Conservation (phyloP, 2,329 filamentous ascomycete genomes). For the Thielaviopsis punctulata region DNA sequence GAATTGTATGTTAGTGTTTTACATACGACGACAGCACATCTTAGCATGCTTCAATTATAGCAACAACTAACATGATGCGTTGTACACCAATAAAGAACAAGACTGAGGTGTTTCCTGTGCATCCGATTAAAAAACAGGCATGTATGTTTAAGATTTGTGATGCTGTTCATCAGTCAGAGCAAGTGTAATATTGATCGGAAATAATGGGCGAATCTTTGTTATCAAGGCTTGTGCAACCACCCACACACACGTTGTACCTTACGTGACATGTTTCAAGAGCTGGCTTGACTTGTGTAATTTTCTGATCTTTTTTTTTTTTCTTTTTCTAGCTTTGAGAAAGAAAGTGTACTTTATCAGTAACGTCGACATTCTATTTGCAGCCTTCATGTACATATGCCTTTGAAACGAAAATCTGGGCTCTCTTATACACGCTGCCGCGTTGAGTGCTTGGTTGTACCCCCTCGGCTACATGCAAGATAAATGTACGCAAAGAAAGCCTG, state of each 20-base stretch:
- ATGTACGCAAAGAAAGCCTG: background rate
- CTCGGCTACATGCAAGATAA: background rate
- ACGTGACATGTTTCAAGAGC: background rate
- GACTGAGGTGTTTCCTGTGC: background rate
- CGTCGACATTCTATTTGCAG: background rate
- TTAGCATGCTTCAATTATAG: background rate
- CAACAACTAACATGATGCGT: background rate
- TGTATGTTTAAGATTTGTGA: background rate
- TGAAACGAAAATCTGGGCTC: background rate
- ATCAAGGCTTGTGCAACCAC: background rate
- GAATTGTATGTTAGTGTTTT: too few relatives aligned
- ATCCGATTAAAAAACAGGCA: background rate
- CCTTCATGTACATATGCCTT: background rate
- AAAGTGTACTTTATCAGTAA: background rate
- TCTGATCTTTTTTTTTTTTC: background rate
- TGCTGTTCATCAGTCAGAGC: background rate
- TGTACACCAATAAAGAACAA: background rate
- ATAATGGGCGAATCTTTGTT: background rate
- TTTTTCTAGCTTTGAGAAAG: too few relatives aligned
- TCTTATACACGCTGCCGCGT: background rate
- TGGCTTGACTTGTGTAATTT: background rate
- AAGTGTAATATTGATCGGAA: background rate
- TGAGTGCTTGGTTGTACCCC: background rate
- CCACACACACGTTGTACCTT: background rate
- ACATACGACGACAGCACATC: background rate